Percentiles rank a stretch among this genome's conserved stretches.
phyloP scores from a whole-genome alignment of 1,284 basidiomycete species.

The Leccinum solheimii region DNA sequence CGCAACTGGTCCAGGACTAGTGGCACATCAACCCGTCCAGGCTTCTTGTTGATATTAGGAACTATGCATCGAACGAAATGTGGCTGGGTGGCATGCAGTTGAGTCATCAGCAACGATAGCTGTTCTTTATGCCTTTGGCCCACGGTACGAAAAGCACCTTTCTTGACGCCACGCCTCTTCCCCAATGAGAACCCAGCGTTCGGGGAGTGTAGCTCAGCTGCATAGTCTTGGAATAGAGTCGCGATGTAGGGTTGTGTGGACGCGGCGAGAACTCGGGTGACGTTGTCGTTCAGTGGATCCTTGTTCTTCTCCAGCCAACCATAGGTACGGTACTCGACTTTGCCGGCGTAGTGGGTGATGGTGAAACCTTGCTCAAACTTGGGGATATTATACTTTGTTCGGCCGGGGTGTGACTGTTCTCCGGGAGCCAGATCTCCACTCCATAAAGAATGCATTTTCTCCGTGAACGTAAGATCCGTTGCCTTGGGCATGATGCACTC shows the following conservation, averaged over 20 bases:
- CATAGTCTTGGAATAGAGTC: slow-evolving; percentile 83
- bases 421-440: slow-evolving; percentile 45
- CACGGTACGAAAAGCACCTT: slow-evolving; percentile 96
- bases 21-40: slow-evolving; percentile 90
- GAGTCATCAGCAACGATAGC: slow-evolving; percentile 87
- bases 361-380: slow-evolving; percentile 95
- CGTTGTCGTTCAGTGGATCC: slow-evolving; percentile 96
- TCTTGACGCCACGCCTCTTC: slow-evolving; percentile 83
- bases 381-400: slow-evolving; percentile 82
- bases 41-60: slow-evolving; percentile 91
- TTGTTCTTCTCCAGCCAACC: slow-evolving; percentile 99
- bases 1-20: slow-evolving; percentile 96
- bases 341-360: slow-evolving; percentile 95
- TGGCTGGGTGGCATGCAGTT: slow-evolving; percentile 92
- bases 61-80: slow-evolving; percentile 99
- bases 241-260: slow-evolving; percentile 86
- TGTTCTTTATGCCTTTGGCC: slow-evolving; percentile 98
- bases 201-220: slow-evolving; percentile 37
- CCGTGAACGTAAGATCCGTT: slow-evolving; percentile 92
- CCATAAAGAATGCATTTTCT: slow-evolving; percentile 85
- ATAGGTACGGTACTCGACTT: slow-evolving; percentile 94
- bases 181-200: slow-evolving; percentile 51
- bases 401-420: slow-evolving; percentile 70
- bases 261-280: slow-evolving; percentile 84
- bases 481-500: slow-evolving; percentile 99